Evolutionary conservation across 164 flowering plant genomes (phyloP).

Genomic region (Stephania cephalantha): DNA sequence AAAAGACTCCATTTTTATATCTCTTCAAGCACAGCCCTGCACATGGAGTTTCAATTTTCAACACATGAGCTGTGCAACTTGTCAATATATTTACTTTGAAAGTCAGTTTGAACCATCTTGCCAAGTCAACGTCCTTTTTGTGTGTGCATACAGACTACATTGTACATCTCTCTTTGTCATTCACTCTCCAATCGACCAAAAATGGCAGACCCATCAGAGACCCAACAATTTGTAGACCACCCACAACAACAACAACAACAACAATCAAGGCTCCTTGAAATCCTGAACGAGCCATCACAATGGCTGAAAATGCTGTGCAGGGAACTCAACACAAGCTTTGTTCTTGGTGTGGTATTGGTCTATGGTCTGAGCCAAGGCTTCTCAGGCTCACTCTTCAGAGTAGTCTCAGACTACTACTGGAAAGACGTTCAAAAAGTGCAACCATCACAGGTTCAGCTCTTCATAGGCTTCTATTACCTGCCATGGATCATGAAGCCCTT

Average conservation of each 20-base stretch:
- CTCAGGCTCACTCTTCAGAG: constrained; percentile 41
- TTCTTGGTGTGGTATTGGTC: constrained; percentile 51
- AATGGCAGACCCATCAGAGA: constrained; percentile 10
- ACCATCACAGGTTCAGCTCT: constrained; percentile 66
- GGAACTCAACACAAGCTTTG: constrained; percentile 42
- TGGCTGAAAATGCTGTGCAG: constrained; percentile 56
- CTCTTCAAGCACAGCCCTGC: not conserved
- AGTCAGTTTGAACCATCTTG: not conserved
- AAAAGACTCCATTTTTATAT: too few species aligned
- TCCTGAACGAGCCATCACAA: constrained; percentile 39
- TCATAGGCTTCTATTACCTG: constrained; percentile 43
- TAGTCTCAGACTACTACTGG: constrained; percentile 71
- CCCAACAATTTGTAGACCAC: constrained; percentile 10
- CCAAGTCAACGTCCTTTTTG: not conserved
- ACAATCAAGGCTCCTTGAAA: not conserved
- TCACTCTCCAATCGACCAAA: not conserved
- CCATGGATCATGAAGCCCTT: constrained; percentile 79
- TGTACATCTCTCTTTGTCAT: not conserved
- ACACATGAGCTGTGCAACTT: not conserved
- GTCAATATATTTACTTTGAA: not conserved
- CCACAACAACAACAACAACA: not conserved
- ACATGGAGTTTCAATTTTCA: not conserved
- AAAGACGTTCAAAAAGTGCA: constrained; percentile 71
- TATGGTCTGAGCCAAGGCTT: constrained; percentile 76
- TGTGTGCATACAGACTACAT: not conserved